Base-by-base conservation (phyloP, 2,329 filamentous ascomycete species). In the Pseudopithomyces chartarum region DNA sequence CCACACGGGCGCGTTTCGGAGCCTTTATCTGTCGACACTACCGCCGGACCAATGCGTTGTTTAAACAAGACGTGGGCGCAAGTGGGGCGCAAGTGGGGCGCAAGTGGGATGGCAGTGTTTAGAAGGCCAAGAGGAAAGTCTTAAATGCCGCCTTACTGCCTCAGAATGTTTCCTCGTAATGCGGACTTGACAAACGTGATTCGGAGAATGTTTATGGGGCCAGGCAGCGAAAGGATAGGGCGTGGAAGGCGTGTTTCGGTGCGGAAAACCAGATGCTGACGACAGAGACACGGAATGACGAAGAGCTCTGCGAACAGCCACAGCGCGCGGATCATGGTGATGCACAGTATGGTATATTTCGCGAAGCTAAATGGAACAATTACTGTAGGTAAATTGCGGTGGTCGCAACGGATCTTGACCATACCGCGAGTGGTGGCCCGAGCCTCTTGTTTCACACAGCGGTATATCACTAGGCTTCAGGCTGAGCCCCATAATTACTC, bases 101-200 rank as follows among this genome's bases (percentile, higher is more conserved):
- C 29, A 15, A 15, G 44, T 29, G 17, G 44, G 26, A 46, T 46
- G 42, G 22, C 22, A 26, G 42, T 45, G 23, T 32, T 34, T 26
- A n/a, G 19, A n/a, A 26, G 17, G 46, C 46, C 46, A 26, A 48
- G 33, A 13, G 10, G 10, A 38, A 39, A 17, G 46, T 48, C 38
- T 51, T 32, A 45, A 53, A 53, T 46, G 17, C 50, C 39, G 26
- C 50, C 29, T 36, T 45, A 40, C 13, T 52, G 49, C 49, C 49
- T 53, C 50, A 45, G 40, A 53, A 46, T 53, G 40, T 53, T 46
- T 53, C 50, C 42, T 23, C 12, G 10, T 29, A 17, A 22, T 46
- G 6, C 50, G 39, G 20, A 53, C 42, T 45, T 45, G 3, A 17
- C 13, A 6, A 44, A 26, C 22, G 36, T 53, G 39, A 45, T 53